Evolutionary conservation across 805 yeast genomes (phyloP).

Genomic region (Blastobotrys chiropterorum): DNA sequence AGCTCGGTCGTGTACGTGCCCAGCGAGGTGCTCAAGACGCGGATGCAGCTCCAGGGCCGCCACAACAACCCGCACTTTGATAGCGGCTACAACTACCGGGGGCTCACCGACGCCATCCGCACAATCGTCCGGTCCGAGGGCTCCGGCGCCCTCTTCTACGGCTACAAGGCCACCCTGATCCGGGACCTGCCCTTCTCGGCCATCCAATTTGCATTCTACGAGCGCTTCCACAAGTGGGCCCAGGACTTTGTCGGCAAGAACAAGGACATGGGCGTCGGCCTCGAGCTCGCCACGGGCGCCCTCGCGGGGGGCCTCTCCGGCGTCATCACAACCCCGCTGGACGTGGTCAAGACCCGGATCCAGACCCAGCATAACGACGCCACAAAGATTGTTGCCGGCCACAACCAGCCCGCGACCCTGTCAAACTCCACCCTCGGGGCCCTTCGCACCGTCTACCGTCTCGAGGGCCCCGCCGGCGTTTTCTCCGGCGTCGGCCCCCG

Average conservation of each 20-base stretch:
- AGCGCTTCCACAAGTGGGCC: constrained; percentile 42
- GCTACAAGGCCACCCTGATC: constrained; percentile 88
- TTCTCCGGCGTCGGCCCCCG: constrained; percentile 97
- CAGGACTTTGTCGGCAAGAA: constrained; percentile 25
- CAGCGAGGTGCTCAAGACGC: constrained; percentile 86
- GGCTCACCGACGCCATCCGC: constrained; percentile 62
- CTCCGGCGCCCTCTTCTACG: constrained; percentile 66
- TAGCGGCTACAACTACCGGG: constrained; percentile 81
- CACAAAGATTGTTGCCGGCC: neutral
- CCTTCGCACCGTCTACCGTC: constrained; percentile 48
- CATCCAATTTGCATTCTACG: constrained; percentile 92
- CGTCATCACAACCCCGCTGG: constrained; percentile 89
- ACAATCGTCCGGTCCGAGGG: constrained; percentile 72
- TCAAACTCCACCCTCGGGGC: constrained; percentile 48
- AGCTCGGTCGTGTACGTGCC: constrained; percentile 90
- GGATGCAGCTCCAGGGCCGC: constrained; percentile 88
- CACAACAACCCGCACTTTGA: constrained; percentile 71
- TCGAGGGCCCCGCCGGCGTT: constrained; percentile 73
- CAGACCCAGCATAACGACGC: constrained; percentile 59
- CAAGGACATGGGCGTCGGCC: constrained; percentile 32
- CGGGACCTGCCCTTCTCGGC: constrained; percentile 96
- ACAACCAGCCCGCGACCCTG: constrained; percentile 13
- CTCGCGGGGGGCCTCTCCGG: constrained; percentile 96
- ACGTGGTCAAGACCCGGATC: constrained; percentile 86
- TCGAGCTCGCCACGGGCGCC: constrained; percentile 85